Evolutionary conservation across 2,329 filamentous ascomycete species (phyloP), one percentile per base, ranked within the genome.

Genomic region (Cyclaneusma minus): DNA sequence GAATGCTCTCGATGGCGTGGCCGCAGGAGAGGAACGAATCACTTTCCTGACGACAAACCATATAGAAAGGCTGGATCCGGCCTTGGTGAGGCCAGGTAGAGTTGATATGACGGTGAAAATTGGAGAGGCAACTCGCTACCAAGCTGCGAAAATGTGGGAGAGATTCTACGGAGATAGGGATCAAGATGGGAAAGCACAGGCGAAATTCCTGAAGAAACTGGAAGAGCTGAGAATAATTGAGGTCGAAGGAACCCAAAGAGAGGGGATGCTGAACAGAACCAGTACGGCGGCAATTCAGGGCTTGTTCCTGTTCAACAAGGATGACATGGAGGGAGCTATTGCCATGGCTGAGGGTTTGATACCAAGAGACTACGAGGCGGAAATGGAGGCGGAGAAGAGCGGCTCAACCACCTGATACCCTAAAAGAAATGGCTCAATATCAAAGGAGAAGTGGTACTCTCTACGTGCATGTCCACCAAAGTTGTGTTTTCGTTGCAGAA

Each of bases 1-100:
- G 19, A 85, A 85, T 42, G 78, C 80, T 0, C 52, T 87, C 9
- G 89, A 98, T 36, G 89, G 89, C 2, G 72, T 95, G n/a, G 84
- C 84, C 5, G 91, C 85, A 27, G 82, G 84, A 8, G 89, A 95
- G 48, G 87, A 95, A 56, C 70, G 89, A 28, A 80, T 98, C 35
- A 73, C 91, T 2, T 93, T 98, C 51, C 61, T 92, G 4, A 98
- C 89, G 2, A 92, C 87, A 12, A 98, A 98, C 44, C 83, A 94
- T 44, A 72, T 93, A 19, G 84, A 94, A 38, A 68, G 82, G 21
- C 64, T 95, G 2, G 84, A 94, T 43, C 77, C 83, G 33, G 89
- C 89, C 4, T 55, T 98, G 21, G 82, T 95, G 24, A 67, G 89
- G 13, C 89, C 89, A 1, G 89, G 89, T 1, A 68, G 89, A 25